phyloP scores from a whole-genome alignment of 805 yeast species.

The Candida manassasensis region DNA sequence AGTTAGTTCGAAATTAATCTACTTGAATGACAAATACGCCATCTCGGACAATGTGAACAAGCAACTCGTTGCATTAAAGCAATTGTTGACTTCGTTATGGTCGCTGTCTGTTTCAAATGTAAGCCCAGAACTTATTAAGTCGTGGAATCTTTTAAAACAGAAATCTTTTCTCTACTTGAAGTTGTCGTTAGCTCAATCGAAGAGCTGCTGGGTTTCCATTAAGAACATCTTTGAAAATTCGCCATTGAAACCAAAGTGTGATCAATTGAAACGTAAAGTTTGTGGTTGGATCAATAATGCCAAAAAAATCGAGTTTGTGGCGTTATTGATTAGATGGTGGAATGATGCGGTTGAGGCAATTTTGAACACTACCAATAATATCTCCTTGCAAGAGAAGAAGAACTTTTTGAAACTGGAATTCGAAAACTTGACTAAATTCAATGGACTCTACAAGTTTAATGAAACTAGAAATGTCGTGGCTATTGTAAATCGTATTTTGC shows the following conservation, averaged over 20 bases:
- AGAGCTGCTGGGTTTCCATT: not conserved
- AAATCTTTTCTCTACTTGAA: not conserved
- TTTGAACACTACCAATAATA: constrained; percentile 6
- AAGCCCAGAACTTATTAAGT: not conserved
- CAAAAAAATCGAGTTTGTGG: constrained; percentile 4
- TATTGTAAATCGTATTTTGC: constrained; percentile 19
- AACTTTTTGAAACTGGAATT: constrained; percentile 23
- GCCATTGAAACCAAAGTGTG: not conserved
- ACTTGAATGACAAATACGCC: not conserved
- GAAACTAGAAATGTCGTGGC: constrained; percentile 13
- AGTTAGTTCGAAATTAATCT: not conserved
- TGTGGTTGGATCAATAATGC: constrained; percentile 1
- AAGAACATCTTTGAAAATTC: not conserved
- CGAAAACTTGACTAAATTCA: constrained; percentile 18
- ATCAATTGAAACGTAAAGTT: not conserved
- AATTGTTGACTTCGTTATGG: not conserved
- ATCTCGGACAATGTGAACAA: not conserved
- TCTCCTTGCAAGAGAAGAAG: constrained; percentile 17
- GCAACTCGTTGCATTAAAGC: not conserved
- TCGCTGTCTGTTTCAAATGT: not conserved
- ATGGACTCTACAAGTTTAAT: constrained; percentile 12
- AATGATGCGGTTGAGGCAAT: constrained; percentile 6
- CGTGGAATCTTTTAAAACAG: not conserved
- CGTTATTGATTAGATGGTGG: constrained; percentile 2
- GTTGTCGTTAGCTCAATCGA: not conserved